phyloP scores from a whole-genome alignment of 441 rosid genomes.

The Populus trichocarpa region DNA sequence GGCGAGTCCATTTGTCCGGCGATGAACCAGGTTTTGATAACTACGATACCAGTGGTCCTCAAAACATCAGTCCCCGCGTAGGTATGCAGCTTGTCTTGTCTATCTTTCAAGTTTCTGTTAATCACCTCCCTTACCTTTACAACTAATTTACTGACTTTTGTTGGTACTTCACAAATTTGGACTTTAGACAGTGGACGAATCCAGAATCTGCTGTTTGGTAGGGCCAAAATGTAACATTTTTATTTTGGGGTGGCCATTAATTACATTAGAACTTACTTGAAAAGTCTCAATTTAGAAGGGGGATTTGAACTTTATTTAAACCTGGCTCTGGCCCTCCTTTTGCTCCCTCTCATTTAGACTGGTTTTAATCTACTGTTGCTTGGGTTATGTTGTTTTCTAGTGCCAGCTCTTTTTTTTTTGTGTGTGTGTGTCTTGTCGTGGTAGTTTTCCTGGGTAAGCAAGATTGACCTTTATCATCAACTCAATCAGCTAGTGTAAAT shows the following conservation, averaged over 20 bases:
- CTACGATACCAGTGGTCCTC: slow-evolving; percentile 98
- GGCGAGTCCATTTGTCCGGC: slow-evolving; percentile 80
- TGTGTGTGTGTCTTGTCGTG: background rate
- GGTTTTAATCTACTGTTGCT: background rate
- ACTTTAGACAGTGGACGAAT: background rate
- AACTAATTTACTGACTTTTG: background rate
- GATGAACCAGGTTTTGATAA: slow-evolving; percentile 76
- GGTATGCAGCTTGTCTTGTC: slow-evolving; percentile 37
- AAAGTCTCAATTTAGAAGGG: background rate
- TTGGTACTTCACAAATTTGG: background rate
- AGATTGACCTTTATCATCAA: background rate
- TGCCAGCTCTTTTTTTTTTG: background rate
- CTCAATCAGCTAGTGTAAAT: slow-evolving; percentile 11
- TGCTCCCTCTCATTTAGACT: background rate
- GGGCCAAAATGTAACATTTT: background rate
- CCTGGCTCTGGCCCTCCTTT: too few species aligned
- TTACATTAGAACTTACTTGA: too few species aligned
- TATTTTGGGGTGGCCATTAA: background rate
- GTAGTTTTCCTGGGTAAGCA: background rate
- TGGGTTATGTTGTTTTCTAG: background rate
- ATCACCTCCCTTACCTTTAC: background rate
- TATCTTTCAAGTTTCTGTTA: background rate
- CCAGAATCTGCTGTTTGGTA: background rate
- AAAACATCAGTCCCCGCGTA: slow-evolving; percentile 55
- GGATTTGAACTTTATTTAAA: background rate